These are phyloP conservation scores for Scenedesmus sp. DNA, from an alignment of 163 green algal genomes.

Conservation along the genomic window DNA sequence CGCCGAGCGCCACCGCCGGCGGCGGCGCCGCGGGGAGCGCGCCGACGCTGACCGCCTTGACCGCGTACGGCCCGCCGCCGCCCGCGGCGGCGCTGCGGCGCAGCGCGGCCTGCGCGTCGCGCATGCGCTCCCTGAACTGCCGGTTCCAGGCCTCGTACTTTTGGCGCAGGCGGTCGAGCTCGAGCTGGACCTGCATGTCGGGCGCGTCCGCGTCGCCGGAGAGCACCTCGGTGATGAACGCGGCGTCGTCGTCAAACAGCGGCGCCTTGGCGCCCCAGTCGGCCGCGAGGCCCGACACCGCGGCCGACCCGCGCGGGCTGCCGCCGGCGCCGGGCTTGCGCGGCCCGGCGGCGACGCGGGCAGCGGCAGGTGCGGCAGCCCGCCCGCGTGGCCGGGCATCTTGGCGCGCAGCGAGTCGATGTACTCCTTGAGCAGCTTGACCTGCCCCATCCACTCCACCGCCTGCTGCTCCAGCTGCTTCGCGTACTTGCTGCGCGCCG, in stretches of 20 bases:
- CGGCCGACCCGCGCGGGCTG: conserved; percentile 7
- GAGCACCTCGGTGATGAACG: conserved; percentile 81
- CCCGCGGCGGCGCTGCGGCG: not conserved
- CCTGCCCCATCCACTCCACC: conserved; percentile 46
- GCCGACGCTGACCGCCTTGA: too few species aligned
- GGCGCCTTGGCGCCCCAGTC: conserved; percentile 55
- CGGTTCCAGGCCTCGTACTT: conserved; percentile 74
- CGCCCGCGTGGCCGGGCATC: conserved; percentile 7
- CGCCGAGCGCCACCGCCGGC: not conserved
- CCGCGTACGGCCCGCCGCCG: too few species aligned
- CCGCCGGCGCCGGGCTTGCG: not conserved
- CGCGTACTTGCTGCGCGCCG: conserved; percentile 37
- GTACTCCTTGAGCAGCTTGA: conserved; percentile 49
- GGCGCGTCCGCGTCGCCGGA: conserved; percentile 56
- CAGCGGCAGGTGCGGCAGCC: conserved; percentile 3
- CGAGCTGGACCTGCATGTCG: conserved; percentile 76
- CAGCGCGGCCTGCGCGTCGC: conserved; percentile 42
- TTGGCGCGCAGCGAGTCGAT: conserved; percentile 45
- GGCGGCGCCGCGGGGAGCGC: not conserved
- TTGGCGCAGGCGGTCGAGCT: conserved; percentile 46
- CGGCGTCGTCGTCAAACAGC: conserved; percentile 54
- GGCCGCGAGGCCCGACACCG: conserved; percentile 20
- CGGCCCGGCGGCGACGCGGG: not conserved
- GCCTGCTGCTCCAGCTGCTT: conserved; percentile 50
- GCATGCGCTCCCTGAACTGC: conserved; percentile 69